Percentiles rank a stretch among this genome's conserved stretches.
Evolutionary conservation across 768 basidiomycete genomes (phyloP).

Genomic region (Suillus clintonianus): DNA sequence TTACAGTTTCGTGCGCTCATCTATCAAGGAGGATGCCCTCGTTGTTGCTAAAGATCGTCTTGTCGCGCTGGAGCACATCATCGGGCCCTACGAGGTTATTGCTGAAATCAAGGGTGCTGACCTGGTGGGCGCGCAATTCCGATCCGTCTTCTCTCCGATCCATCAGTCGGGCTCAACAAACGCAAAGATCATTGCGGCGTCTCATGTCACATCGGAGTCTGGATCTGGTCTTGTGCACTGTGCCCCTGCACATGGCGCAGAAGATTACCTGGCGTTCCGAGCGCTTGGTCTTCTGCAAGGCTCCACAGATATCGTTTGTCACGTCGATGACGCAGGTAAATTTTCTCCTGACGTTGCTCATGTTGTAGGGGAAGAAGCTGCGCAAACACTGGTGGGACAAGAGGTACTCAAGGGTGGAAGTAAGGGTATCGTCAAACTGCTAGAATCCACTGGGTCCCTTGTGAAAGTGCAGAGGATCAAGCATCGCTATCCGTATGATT

Average conservation of each 20-base stretch:
- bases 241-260: conserved; percentile 91
- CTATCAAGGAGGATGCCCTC: conserved; percentile 30
- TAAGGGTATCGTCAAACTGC: conserved; percentile 60
- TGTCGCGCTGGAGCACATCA: conserved; percentile 30
- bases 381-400: conserved; percentile 57
- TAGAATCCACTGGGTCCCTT: conserved; percentile 54
- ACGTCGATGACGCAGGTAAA: conserved; percentile 76
- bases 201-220: conserved; percentile 82
- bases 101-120: conserved; percentile 37
- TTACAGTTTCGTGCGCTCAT: conserved; percentile 55
- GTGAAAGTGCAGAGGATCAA: conserved; percentile 69
- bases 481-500: conserved; percentile 95
- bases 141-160: conserved; percentile 55
- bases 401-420: conserved; percentile 75
- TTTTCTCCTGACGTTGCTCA: conserved; percentile 63
- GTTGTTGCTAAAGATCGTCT: conserved; percentile 57
- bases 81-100: conserved; percentile 21
- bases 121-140: conserved; percentile 63
- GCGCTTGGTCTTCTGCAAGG: conserved; percentile 47
- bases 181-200: conserved; percentile 61
- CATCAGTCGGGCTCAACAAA: neutral
- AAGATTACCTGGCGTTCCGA: conserved; percentile 86
- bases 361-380: conserved; percentile 54
- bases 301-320: conserved; percentile 61
- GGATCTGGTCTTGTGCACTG: conserved; percentile 96